Base-by-base conservation (phyloP, 495 filamentous ascomycete genomes). In the Tuber indicum region DNA sequence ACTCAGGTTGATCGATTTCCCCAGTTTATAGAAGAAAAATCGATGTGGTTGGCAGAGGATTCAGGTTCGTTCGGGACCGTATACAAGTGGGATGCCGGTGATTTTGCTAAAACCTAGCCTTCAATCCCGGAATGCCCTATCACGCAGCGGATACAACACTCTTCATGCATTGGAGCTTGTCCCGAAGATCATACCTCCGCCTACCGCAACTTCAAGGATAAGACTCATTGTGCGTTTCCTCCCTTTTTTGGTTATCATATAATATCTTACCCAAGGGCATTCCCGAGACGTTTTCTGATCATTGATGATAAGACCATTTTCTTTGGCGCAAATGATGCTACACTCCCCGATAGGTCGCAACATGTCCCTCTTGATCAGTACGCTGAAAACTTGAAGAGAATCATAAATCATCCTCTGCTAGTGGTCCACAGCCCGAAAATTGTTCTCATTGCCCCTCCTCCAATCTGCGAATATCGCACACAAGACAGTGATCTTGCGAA, bases 321-420 rank as follows among this genome's bases (percentile, higher is more conserved):
- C 81, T 90, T 97, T 76, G 94, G 94, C 26, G 92, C 94, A 81
- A 97, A 97, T 82, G 94, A 97, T 83, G 91, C 94, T 10, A 88
- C 87, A 74, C 80, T 94, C n/a, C 86, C 86, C 32, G 84, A 86
- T 62, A 85, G 87, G 21, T 85, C 84, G 9, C 94, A 97, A 83
- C 88, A 93, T 81, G 88, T 97, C n/a, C 89, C 92, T 3, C 84
- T 95, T 32, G 87, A 90, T 6, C 85, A 88, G 75, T 97, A 91
- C 85, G 89, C 89, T 81, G 85, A 87, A 75, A 97, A 96, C 81
- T 84, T 97, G 72, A 87, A 84, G 72, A 84, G 85, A 72, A 91
- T 97, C 81, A 84, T 93, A 75, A 88, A 88, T 47, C 92, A 97
- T 83, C 88, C 91, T 12, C 85, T 84, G 72, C 88, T 93, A 49